Percentiles rank a stretch among this genome's conserved stretches.
Conservation (phyloP, 495 filamentous ascomycete species). For the Talaromyces nanjingensis region DNA sequence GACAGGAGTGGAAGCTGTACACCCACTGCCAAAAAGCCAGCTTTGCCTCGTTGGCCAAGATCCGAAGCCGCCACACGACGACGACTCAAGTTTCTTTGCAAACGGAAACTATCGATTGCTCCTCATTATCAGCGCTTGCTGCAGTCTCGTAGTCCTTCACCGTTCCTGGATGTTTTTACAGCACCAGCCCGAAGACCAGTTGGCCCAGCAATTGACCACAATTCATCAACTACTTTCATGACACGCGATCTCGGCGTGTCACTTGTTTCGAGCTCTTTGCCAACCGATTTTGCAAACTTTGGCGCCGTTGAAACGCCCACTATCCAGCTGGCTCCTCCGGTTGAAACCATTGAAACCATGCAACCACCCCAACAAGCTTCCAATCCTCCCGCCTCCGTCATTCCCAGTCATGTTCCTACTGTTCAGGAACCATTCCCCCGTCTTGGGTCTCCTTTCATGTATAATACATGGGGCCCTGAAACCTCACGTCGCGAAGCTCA, state of each 20-base stretch:
- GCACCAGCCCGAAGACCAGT: constrained; percentile 28
- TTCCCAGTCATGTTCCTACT: constrained; percentile 17
- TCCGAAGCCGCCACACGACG: constrained; percentile 73
- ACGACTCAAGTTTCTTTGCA: constrained; percentile 78
- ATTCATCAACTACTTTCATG: constrained; percentile 40
- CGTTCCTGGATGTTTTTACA: constrained; percentile 52
- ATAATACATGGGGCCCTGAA: constrained; percentile 50
- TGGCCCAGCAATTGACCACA: constrained; percentile 17
- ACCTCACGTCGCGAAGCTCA: constrained; percentile 27
- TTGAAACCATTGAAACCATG: constrained; percentile 12
- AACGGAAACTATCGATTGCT: constrained; percentile 60
- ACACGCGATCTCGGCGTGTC: constrained; percentile 83
- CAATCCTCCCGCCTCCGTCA: constrained; percentile 5
- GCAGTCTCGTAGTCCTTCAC: constrained; percentile 66
- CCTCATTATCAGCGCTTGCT: constrained; percentile 65
- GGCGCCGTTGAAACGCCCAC: constrained; percentile 27
- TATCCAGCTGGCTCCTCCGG: constrained; percentile 10
- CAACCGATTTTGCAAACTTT: constrained; percentile 62
- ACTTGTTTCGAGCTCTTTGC: constrained; percentile 68
- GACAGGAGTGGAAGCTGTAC: constrained; percentile 58
- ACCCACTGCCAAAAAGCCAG: constrained; percentile 33
- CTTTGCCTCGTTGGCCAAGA: constrained; percentile 62
- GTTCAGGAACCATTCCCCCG: constrained; percentile 25
- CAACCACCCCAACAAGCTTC: constrained; percentile 10
- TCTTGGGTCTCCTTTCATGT: constrained; percentile 51